Conservation (phyloP, 2,329 filamentous ascomycete species). For the Aspergillus ibericus region DNA sequence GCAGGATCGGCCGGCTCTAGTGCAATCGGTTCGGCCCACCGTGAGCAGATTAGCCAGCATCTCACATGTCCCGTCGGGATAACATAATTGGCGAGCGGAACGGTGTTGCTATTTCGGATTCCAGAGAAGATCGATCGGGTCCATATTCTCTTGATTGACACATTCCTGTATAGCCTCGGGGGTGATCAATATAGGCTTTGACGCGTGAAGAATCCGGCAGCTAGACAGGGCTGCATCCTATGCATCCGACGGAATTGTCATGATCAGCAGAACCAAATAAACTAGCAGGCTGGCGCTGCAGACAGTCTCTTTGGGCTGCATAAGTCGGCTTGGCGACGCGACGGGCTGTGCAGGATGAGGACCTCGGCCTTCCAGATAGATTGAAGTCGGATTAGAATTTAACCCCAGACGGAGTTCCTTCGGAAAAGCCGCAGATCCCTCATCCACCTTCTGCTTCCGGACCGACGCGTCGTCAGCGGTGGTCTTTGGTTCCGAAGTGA, state of each 20-base stretch:
- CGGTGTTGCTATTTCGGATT: neutral
- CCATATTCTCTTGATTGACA: neutral
- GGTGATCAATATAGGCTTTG: neutral
- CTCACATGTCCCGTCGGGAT: neutral
- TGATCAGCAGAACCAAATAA: neutral
- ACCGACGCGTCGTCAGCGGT: neutral
- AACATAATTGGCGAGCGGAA: neutral
- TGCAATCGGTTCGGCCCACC: neutral
- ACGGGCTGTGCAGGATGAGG: neutral
- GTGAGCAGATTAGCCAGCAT: neutral
- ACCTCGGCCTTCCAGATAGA: neutral
- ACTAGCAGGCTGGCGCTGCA: neutral
- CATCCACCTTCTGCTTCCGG: neutral
- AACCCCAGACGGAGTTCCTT: neutral
- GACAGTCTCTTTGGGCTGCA: neutral
- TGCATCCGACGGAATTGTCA: neutral
- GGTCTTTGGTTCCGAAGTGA: neutral
- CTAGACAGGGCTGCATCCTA: neutral
- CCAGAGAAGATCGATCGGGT: neutral
- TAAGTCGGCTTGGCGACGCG: neutral
- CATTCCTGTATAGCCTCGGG: neutral
- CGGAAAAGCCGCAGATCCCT: neutral
- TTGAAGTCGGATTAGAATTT: constrained; percentile 4
- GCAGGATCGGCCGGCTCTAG: neutral
- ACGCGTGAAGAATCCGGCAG: neutral